Conservation (phyloP, 495 filamentous ascomycete species). For the Podospora appendiculata region DNA sequence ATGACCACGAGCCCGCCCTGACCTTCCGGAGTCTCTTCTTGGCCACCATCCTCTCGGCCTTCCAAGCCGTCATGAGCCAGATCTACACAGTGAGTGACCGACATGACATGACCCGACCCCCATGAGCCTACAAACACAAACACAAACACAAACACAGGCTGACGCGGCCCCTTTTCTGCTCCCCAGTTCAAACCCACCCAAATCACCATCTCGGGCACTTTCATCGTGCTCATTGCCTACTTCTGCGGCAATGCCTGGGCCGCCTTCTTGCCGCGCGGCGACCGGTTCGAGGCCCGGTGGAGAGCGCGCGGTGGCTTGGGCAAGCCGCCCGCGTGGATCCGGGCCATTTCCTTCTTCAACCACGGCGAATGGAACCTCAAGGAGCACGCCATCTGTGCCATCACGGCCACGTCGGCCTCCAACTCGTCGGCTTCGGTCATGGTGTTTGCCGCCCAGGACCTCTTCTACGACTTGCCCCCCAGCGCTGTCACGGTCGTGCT, state of each 20-base stretch:
- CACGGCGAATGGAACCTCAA: constrained; percentile 33
- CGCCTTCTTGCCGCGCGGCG: constrained; percentile 32
- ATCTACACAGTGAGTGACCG: constrained; percentile 30
- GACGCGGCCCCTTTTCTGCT: neutral
- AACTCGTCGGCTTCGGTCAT: constrained; percentile 24
- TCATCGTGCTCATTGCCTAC: constrained; percentile 28
- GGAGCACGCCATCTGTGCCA: constrained; percentile 35
- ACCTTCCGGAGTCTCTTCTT: constrained; percentile 40
- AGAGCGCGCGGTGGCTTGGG: constrained; percentile 5
- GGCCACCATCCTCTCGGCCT: constrained; percentile 34
- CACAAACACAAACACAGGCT: neutral
- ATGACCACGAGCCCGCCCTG: constrained; percentile 36
- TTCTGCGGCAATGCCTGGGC: constrained; percentile 32
- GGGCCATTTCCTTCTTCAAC: constrained; percentile 30
- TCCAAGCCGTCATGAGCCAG: constrained; percentile 42
- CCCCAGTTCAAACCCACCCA: constrained; percentile 13
- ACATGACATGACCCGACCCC: neutral
- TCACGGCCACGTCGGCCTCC: constrained; percentile 36
- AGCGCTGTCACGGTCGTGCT: constrained; percentile 31
- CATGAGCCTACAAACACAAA: neutral
- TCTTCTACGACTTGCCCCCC: constrained; percentile 35
- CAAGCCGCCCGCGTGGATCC: constrained; percentile 6
- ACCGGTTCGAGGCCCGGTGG: constrained; percentile 19
- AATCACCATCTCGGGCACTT: constrained; percentile 13
- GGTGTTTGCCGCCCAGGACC: constrained; percentile 34